Evolutionary conservation across 352 stramenopile genomes (phyloP).

Genomic region (Phytopythium cucurbitacearum): DNA sequence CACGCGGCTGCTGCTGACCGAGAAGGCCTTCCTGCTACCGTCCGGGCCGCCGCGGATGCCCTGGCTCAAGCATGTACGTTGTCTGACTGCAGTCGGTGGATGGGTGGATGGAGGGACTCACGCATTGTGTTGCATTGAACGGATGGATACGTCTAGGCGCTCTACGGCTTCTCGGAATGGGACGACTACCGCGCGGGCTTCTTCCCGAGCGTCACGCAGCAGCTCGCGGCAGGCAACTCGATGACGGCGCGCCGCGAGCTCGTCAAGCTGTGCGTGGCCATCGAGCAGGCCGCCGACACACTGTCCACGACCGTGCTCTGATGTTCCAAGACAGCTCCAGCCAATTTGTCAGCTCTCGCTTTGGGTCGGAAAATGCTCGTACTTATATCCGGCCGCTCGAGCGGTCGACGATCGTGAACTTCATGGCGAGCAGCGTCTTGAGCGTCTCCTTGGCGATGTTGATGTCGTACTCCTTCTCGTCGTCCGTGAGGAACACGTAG

Average conservation of each 20-base stretch:
- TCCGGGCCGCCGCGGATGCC: slow-evolving; percentile 61
- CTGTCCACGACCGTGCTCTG: slow-evolving; percentile 53
- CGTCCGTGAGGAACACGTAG: slow-evolving; percentile 87
- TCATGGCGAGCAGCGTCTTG: slow-evolving; percentile 86
- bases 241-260: slow-evolving; percentile 77
- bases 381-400: slow-evolving; percentile 33
- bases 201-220: slow-evolving; percentile 71
- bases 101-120: background rate
- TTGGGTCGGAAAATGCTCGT: slow-evolving; percentile 13
- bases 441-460: slow-evolving; percentile 87
- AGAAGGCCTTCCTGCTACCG: slow-evolving; percentile 75
- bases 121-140: background rate
- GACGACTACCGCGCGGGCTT: slow-evolving; percentile 77
- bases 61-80: slow-evolving; percentile 80
- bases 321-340: slow-evolving; percentile 1
- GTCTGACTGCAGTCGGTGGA: background rate
- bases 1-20: slow-evolving; percentile 76
- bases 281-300: slow-evolving; percentile 72
- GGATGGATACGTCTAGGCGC: slow-evolving; percentile 22
- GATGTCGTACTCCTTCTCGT: slow-evolving; percentile 87
- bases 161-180: slow-evolving; percentile 83
- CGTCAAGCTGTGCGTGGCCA: slow-evolving; percentile 72
- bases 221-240: slow-evolving; percentile 59
- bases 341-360: slow-evolving; percentile 7
- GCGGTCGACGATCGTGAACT: slow-evolving; percentile 75